Conservation (phyloP, 257 asterid genomes). For the Avicennia marina region DNA sequence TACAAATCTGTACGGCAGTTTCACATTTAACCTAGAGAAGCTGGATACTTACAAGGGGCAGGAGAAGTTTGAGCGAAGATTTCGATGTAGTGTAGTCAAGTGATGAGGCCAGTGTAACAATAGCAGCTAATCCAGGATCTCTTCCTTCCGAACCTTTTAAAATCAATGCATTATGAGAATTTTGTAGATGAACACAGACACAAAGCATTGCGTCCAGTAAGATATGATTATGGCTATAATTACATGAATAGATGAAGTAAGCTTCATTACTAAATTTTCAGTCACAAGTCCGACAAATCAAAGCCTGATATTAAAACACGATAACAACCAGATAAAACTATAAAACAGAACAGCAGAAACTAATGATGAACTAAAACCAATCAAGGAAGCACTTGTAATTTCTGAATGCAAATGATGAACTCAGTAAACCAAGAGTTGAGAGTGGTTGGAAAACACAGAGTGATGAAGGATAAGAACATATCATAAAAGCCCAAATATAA, state of each 20-base stretch:
- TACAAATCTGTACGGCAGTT: not conserved
- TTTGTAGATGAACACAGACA: not conserved
- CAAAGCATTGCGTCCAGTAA: not conserved
- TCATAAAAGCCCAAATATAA: too few species aligned
- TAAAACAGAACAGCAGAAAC: too few species aligned
- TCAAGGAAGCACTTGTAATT: too few species aligned
- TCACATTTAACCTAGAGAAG: not conserved
- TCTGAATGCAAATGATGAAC: too few species aligned
- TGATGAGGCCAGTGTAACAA: conserved; percentile 92
- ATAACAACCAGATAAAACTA: too few species aligned
- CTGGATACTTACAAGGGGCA: conserved; percentile 70
- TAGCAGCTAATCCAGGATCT: conserved; percentile 78
- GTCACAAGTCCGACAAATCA: not conserved
- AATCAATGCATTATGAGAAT: not conserved
- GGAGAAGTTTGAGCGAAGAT: conserved; percentile 69
- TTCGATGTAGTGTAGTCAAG: conserved; percentile 88
- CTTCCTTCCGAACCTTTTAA: conserved; percentile 59
- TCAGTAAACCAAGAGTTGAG: too few species aligned
- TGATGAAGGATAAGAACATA: too few species aligned
- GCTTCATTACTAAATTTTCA: too few species aligned
- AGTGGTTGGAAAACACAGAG: too few species aligned
- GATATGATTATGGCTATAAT: not conserved
- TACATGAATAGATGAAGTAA: too few species aligned
- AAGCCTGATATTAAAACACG: not conserved
- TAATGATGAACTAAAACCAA: too few species aligned